Evolutionary conservation across 1,284 basidiomycete species (phyloP), one percentile per base, ranked within the genome.

Genomic region (Fomitiporia mediterranea): DNA sequence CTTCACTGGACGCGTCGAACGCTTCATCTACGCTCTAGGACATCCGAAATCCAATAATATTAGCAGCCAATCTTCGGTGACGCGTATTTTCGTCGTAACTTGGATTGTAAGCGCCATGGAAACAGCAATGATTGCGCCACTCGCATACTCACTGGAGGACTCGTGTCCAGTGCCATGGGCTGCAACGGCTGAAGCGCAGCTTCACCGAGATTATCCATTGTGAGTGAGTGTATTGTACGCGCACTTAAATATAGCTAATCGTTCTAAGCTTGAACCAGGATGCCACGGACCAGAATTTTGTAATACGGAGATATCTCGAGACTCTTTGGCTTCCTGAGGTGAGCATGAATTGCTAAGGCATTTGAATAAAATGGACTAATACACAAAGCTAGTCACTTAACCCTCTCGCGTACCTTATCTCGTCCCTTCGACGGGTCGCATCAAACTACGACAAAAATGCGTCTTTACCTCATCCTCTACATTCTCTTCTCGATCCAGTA

Each of bases 271-370:
- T 51, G 19, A 27, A 40, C 15, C 34, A 59, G 27, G 54, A 52
- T 7, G 23, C 43, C 7, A 52, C 53, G 15, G 43, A 40, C 9
- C 38, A 59, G 38, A 38, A 50, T 9, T 56, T 53, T 34, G 58
- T 59, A 7, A 59, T 59, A 23, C 25, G 58, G 21, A 39, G 50
- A n/a, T 90, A 90, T 68, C 75, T 87, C 38, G 85, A 88, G 63
- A 86, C 82, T 62, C 74, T 90, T 8, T 90, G 86, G 85, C 75
- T 89, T 44, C 87, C 87, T 50, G 80, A 88, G 72, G 87, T 83
- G 55, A 23, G 42, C 56, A 40, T 49, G n/a, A n/a, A n/a, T n/a
- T n/a, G n/a, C n/a, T n/a, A n/a, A n/a, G n/a, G n/a, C n/a, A n/a
- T n/a, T n/a, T n/a, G n/a, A n/a, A n/a, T n/a, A n/a, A n/a, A n/a